Evolutionary conservation across 768 basidiomycete genomes (phyloP).

Genomic region (Daedalea quercina): DNA sequence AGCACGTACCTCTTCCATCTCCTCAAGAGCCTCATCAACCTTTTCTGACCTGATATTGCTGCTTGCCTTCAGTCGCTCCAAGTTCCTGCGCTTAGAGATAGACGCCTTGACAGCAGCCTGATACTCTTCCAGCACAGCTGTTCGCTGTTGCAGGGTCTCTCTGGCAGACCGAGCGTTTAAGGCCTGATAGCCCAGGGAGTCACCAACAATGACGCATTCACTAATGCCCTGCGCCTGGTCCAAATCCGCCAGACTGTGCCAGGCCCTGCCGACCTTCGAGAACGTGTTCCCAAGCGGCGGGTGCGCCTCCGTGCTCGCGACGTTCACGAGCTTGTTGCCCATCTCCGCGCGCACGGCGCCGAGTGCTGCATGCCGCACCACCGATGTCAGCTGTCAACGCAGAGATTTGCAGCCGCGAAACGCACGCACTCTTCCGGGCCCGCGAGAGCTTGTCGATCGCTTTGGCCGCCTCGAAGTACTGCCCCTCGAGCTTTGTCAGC

Average conservation of each 20-base stretch:
- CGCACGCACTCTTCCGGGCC: constrained; percentile 60
- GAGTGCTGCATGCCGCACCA: constrained; percentile 42
- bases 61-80: constrained; percentile 83
- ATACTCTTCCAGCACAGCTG: constrained; percentile 88
- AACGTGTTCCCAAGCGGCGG: constrained; percentile 78
- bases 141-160: constrained; percentile 86
- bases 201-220: constrained; percentile 94
- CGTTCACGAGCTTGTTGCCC: constrained; percentile 87
- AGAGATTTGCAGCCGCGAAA: background rate
- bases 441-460: constrained; percentile 83
- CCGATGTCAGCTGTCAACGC: background rate
- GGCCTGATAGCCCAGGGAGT: constrained; percentile 93
- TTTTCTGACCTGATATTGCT: constrained; percentile 79
- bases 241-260: constrained; percentile 84
- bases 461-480: constrained; percentile 90
- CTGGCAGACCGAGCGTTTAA: constrained; percentile 96
- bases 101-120: constrained; percentile 89
- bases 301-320: constrained; percentile 86
- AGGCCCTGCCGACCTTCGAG: constrained; percentile 78
- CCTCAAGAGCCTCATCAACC: constrained; percentile 88
- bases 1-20: constrained; percentile 76
- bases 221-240: constrained; percentile 89
- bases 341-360: constrained; percentile 79
- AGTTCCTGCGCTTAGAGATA: constrained; percentile 87
- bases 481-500: constrained; percentile 84